Percentiles rank a stretch among this genome's conserved stretches.
Evolutionary conservation across 2,329 filamentous ascomycete species (phyloP).

Genomic region (Aureobasidium sp.): DNA sequence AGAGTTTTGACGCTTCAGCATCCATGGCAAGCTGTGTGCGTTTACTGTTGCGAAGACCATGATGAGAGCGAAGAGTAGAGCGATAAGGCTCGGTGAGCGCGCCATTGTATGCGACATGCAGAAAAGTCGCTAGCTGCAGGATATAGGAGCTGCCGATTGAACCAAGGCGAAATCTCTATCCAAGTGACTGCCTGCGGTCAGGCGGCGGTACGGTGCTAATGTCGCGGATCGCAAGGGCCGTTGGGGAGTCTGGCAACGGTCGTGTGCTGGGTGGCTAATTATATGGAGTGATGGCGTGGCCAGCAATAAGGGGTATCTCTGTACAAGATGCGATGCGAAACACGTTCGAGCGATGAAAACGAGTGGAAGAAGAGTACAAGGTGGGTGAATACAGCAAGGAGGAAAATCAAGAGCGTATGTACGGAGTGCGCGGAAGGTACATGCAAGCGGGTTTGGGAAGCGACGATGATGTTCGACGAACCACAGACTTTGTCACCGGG

Average conservation of each 20-base stretch:
- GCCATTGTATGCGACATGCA: constrained; percentile 11
- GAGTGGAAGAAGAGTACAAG: not conserved
- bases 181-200: not conserved
- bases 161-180: not conserved
- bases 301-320: not conserved
- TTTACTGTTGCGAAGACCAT: constrained; percentile 24
- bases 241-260: constrained; percentile 3
- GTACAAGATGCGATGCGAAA: not conserved
- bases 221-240: not conserved
- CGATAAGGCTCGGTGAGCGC: constrained; percentile 9
- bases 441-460: not conserved
- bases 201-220: not conserved
- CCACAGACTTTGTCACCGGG: not conserved
- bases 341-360: not conserved
- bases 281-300: not conserved
- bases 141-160: constrained; percentile 3
- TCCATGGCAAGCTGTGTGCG: constrained; percentile 24
- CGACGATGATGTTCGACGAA: constrained; percentile 1
- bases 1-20: constrained; percentile 27
- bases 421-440: not conserved
- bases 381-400: not conserved
- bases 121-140: not conserved
- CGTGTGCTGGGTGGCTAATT: not conserved
- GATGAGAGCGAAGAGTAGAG: constrained; percentile 23
- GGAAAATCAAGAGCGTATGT: constrained; percentile 1